Conservation (phyloP, 2,329 filamentous ascomycete species). For the Aspergillus sp. region DNA sequence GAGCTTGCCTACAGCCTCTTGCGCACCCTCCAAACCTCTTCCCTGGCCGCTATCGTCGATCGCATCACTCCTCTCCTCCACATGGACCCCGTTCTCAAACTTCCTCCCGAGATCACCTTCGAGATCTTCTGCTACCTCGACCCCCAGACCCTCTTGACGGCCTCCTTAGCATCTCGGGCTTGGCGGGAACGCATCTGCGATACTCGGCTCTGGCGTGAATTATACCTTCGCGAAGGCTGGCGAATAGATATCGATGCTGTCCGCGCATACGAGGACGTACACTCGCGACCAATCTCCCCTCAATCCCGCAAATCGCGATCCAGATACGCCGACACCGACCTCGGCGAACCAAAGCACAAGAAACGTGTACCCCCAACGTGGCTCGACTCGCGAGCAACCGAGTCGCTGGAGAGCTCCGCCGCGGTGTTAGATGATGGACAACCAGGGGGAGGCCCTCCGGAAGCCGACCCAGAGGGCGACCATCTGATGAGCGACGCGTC, state of each 20-base stretch:
- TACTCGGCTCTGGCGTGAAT: slow-evolving; percentile 77
- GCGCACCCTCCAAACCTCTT: slow-evolving; percentile 73
- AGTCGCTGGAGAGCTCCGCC: slow-evolving; percentile 13
- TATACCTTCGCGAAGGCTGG: slow-evolving; percentile 88
- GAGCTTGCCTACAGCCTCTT: slow-evolving; percentile 80
- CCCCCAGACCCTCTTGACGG: slow-evolving; percentile 73
- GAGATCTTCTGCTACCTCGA: slow-evolving; percentile 86
- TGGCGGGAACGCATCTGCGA: slow-evolving; percentile 84
- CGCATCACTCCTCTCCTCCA: slow-evolving; percentile 79
- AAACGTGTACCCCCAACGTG: slow-evolving; percentile 50
- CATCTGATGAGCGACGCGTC: slow-evolving; percentile 44
- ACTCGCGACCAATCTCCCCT: slow-evolving; percentile 35
- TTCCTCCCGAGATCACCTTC: slow-evolving; percentile 87
- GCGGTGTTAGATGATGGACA: slow-evolving; percentile 4
- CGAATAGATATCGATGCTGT: slow-evolving; percentile 67
- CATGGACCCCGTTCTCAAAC: slow-evolving; percentile 82
- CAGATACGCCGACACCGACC: slow-evolving; percentile 47
- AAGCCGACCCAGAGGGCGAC: slow-evolving; percentile 39
- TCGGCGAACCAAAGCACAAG: slow-evolving; percentile 52
- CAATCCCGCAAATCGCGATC: slow-evolving; percentile 48
- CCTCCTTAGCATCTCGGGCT: slow-evolving; percentile 72
- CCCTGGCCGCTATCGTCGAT: slow-evolving; percentile 76
- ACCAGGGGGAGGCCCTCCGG: slow-evolving; percentile 1
- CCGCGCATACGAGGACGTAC: slow-evolving; percentile 60
- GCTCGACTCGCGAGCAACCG: slow-evolving; percentile 39